Conservation (phyloP, 139 green algal genomes). For the Auxenochlorella pyrenoidosa region DNA sequence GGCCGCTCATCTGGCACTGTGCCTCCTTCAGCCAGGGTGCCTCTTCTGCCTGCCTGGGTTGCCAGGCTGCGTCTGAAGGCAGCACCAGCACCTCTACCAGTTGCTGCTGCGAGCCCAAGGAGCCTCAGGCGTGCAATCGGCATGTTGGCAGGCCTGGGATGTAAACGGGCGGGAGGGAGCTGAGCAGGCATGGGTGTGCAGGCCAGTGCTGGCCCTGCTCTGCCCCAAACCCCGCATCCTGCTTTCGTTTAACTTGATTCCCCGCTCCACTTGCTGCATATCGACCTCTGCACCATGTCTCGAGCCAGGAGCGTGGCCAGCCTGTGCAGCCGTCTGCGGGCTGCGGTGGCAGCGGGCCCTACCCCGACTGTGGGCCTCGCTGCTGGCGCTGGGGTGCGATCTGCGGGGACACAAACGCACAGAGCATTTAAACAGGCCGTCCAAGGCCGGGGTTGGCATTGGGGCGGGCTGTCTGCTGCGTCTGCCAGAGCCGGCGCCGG, state of each 20-base stretch:
- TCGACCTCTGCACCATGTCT: background rate
- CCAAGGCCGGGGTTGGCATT: conserved; percentile 10
- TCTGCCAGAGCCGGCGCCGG: too few species aligned
- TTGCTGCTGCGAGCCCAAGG: background rate
- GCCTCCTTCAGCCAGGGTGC: background rate
- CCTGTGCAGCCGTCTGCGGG: conserved; percentile 16
- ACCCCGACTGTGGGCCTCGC: background rate
- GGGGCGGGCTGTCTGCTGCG: background rate
- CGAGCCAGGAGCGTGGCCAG: background rate
- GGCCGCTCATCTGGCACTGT: background rate
- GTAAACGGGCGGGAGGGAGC: background rate
- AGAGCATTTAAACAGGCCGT: background rate
- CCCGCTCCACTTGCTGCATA: too few species aligned
- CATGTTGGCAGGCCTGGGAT: background rate
- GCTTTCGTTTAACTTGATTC: background rate
- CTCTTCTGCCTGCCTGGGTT: background rate
- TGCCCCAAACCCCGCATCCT: background rate
- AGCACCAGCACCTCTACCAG: background rate
- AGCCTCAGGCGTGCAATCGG: background rate
- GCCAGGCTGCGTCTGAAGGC: background rate
- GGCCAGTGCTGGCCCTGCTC: background rate
- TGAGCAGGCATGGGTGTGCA: background rate
- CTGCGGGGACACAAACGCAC: too few species aligned
- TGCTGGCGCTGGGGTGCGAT: background rate
- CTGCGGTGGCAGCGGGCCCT: background rate